Conservation (phyloP, 768 basidiomycete species). For the Galerina marginata region DNA sequence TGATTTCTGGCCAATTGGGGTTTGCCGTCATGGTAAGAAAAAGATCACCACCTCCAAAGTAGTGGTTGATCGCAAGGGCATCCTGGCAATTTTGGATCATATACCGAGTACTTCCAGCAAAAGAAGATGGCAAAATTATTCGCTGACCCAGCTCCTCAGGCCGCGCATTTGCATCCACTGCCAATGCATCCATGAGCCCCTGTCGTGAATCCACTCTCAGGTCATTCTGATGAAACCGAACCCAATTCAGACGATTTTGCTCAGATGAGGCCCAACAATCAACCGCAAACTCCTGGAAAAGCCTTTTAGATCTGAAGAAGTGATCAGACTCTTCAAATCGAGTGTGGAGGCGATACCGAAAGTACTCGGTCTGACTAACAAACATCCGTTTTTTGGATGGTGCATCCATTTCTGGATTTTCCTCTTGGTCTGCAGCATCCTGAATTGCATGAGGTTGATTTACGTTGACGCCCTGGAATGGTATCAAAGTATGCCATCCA, state of each 20-base stretch:
- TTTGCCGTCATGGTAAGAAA: conserved; percentile 59
- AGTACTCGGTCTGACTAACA: conserved; percentile 23
- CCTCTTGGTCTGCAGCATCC: not conserved
- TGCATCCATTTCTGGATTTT: not conserved
- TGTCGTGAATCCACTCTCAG: conserved; percentile 40
- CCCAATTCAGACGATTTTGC: conserved; percentile 40
- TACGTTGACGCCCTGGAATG: not conserved
- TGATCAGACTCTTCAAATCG: conserved; percentile 11
- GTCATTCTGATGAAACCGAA: conserved; percentile 37
- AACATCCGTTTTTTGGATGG: conserved; percentile 9
- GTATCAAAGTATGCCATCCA: conserved; percentile 38
- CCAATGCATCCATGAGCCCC: conserved; percentile 41
- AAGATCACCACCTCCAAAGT: conserved; percentile 41
- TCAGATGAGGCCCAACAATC: conserved; percentile 53
- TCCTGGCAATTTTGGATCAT: conserved; percentile 52
- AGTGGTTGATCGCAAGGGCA: conserved; percentile 44
- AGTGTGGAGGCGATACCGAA: conserved; percentile 40
- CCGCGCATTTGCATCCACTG: conserved; percentile 27
- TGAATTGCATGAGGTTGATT: no score
- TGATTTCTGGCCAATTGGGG: conserved; percentile 54
- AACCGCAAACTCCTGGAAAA: conserved; percentile 51
- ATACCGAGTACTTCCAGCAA: conserved; percentile 37
- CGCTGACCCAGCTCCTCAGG: conserved; percentile 30
- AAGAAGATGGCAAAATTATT: conserved; percentile 37
- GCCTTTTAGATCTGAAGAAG: conserved; percentile 39